These are phyloP conservation scores for Aspergillus ustus DNA, from an alignment of 2,329 filamentous ascomycete species.

Conservation along the genomic window DNA sequence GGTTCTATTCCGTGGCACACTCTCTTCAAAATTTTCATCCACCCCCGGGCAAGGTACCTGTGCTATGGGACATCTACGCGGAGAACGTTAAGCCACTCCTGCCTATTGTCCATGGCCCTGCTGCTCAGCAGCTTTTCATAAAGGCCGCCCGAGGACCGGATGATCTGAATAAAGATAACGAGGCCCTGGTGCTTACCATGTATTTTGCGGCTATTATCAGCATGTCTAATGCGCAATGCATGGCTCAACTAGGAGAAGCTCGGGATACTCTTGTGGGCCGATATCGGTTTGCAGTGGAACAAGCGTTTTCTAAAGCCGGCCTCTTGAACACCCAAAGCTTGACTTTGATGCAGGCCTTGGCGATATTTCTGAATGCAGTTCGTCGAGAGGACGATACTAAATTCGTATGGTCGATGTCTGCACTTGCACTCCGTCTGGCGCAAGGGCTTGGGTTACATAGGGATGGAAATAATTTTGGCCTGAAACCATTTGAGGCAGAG, in stretches of 20 bases:
- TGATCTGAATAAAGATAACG: slow-evolving; percentile 56
- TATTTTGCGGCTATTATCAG: slow-evolving; percentile 61
- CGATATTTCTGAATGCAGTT: slow-evolving; percentile 62
- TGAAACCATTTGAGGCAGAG: slow-evolving; percentile 56
- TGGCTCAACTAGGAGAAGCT: slow-evolving; percentile 56
- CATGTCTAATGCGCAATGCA: slow-evolving; percentile 47
- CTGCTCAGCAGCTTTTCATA: slow-evolving; percentile 56
- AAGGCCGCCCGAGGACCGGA: slow-evolving; percentile 56
- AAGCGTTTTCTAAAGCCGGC: slow-evolving; percentile 66
- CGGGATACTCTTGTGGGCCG: slow-evolving; percentile 54
- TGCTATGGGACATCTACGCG: slow-evolving; percentile 63
- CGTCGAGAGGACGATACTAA: slow-evolving; percentile 47
- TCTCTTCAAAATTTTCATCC: slow-evolving; percentile 63
- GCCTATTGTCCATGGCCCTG: slow-evolving; percentile 63
- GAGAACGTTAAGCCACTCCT: slow-evolving; percentile 66
- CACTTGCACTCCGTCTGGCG: slow-evolving; percentile 48
- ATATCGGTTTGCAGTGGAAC: slow-evolving; percentile 67
- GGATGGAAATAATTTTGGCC: slow-evolving; percentile 54
- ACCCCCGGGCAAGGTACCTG: slow-evolving; percentile 52
- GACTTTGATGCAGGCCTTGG: slow-evolving; percentile 65
- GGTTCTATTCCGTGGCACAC: slow-evolving; percentile 61
- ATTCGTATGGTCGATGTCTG: slow-evolving; percentile 50
- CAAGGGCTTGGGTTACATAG: slow-evolving; percentile 56
- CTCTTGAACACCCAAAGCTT: slow-evolving; percentile 67
- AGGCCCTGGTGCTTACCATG: slow-evolving; percentile 65